These are phyloP conservation scores for Ogataea trehalophila DNA, from an alignment of 805 yeast genomes.

Conservation along the genomic window DNA sequence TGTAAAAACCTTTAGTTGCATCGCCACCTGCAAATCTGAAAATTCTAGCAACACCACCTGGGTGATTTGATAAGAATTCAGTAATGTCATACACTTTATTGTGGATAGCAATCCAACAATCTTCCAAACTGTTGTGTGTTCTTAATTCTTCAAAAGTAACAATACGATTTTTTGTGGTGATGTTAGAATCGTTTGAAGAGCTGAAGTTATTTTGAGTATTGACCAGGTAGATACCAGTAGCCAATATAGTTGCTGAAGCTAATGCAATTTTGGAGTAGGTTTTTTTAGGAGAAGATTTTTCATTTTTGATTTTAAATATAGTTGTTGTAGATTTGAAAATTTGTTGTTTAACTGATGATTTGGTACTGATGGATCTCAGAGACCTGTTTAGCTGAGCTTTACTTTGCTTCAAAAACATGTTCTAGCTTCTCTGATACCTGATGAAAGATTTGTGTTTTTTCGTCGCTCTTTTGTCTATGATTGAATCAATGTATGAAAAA, in stretches of 20 bases:
- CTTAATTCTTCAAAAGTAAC: conserved; percentile 30
- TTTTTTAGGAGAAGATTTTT: no score
- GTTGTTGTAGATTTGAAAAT: no score
- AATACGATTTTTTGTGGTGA: background rate
- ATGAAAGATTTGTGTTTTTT: no score
- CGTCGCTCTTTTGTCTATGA: no score
- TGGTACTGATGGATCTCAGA: no score
- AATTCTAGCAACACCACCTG: conserved; percentile 44
- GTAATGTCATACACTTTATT: conserved; percentile 41
- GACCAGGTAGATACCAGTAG: background rate
- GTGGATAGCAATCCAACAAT: conserved; percentile 83
- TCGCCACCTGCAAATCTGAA: conserved; percentile 45
- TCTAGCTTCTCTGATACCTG: no score
- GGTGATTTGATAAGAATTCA: conserved; percentile 37
- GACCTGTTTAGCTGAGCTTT: no score
- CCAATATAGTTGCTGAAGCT: background rate
- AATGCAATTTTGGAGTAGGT: background rate
- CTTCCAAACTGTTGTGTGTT: conserved; percentile 49
- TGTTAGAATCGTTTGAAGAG: background rate
- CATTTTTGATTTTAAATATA: no score
- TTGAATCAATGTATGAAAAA: no score
- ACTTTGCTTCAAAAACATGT: no score
- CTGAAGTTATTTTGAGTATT: background rate
- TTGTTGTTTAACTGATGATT: no score
- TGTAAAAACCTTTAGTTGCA: conserved; percentile 33